Conservation (phyloP, 129 eudicot species). For the Mikania micrantha region DNA sequence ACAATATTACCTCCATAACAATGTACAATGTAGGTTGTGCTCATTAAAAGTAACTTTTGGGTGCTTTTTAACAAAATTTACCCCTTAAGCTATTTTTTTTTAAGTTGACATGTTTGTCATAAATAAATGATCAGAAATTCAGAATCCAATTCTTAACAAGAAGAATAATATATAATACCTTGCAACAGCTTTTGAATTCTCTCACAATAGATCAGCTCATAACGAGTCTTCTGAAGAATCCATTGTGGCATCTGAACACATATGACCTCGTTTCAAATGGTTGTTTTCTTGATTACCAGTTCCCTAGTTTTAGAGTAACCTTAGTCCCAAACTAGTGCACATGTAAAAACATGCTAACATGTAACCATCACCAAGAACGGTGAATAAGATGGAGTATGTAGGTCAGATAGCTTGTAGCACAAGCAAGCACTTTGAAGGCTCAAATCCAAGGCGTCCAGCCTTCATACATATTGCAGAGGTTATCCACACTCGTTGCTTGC, state of each 20-base stretch:
- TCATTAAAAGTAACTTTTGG: background rate
- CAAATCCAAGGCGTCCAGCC: conserved; percentile 99
- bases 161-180: conserved; percentile 9
- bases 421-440: conserved; percentile 16
- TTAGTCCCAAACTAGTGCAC: conserved; percentile 4
- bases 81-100: background rate
- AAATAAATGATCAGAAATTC: background rate
- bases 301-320: conserved; percentile 9
- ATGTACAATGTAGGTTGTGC: background rate
- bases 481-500: conserved; percentile 93
- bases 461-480: conserved; percentile 98
- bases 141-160: background rate
- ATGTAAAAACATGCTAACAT: conserved; percentile 1
- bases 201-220: conserved; percentile 3
- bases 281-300: conserved; percentile 5
- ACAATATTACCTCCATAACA: background rate
- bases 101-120: background rate
- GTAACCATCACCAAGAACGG: conserved; percentile 7
- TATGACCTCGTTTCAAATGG: conserved; percentile 8
- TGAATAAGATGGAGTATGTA: background rate
- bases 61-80: background rate
- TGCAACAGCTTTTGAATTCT: conserved; percentile 6
- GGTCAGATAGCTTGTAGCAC: conserved; percentile 6
- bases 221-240: background rate
- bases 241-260: background rate